Conservation (phyloP, 2,329 filamentous ascomycete genomes). For the Amauroascus verrucosus region DNA sequence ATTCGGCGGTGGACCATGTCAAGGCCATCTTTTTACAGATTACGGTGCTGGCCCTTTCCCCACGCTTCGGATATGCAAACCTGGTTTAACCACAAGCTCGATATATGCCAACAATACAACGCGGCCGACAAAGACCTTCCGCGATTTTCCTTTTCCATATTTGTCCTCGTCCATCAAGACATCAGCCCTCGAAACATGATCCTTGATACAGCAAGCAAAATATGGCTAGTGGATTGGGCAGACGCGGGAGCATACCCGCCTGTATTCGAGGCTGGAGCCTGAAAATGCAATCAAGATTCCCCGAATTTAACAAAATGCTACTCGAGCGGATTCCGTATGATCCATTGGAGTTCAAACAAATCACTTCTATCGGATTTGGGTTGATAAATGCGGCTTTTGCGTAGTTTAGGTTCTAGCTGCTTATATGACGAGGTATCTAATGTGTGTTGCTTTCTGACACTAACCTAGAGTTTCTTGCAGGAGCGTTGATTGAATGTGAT, state of each 20-base stretch:
- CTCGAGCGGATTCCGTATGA: neutral
- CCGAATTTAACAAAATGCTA: constrained; percentile 19
- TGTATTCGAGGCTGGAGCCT: constrained; percentile 11
- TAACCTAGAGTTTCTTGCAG: constrained; percentile 19
- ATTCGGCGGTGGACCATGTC: constrained; percentile 12
- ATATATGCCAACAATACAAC: constrained; percentile 15
- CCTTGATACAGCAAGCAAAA: constrained; percentile 26
- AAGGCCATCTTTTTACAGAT: constrained; percentile 17
- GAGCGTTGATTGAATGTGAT: constrained; percentile 40
- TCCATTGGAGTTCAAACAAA: no score
- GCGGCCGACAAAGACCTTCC: constrained; percentile 20
- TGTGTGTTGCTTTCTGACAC: neutral
- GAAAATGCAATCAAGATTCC: constrained; percentile 10
- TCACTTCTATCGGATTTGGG: no score
- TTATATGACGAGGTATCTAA: neutral
- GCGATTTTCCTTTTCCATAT: constrained; percentile 22
- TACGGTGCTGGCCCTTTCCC: constrained; percentile 19
- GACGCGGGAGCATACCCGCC: constrained; percentile 26
- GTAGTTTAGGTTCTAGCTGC: no score
- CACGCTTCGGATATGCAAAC: constrained; percentile 15
- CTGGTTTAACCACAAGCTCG: constrained; percentile 24
- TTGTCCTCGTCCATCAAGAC: constrained; percentile 31
- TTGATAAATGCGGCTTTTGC: no score
- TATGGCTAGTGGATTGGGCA: constrained; percentile 31
- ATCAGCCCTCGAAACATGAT: constrained; percentile 30